Base-by-base conservation (phyloP, 2,329 filamentous ascomycete species). In the Cordyceps militaris region DNA sequence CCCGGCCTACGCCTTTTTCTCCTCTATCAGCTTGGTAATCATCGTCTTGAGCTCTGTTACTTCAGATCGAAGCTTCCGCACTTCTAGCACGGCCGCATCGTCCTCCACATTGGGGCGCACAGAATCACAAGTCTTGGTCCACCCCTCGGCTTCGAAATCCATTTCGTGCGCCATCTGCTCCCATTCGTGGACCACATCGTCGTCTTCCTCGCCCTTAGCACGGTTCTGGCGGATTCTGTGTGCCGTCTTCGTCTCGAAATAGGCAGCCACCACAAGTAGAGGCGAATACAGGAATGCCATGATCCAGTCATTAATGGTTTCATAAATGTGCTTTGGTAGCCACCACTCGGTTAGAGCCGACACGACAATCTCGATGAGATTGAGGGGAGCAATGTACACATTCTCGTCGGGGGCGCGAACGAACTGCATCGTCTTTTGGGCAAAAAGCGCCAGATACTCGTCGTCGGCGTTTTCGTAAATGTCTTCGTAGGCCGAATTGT, bases 371-470 rank as follows among this genome's bases (percentile, higher is more conserved):
- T 99, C 94, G 60, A 99, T 82, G 2, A 99, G 79, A 70, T 99
- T 99, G 73, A 99, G 89, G 0, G 94, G 94, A 0, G 94, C 86
- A 66, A 99, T 96, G 73, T 94, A 99, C 57, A 99, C 94, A 65
- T 99, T 99, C 71, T 99, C 94, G 66, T 99, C 94, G 0, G 94
- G 94, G 0, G 94, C 94, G 50, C 94, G 89, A 19, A 97, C 90
- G 66, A 97, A 99, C 66, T 96, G 91, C 81, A 97, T 90, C 0
- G 94, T 97, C 73, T 96, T 96, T 64, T 95, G 89, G 0, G 90
- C 82, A 73, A 96, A 97, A 3, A 97, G 82, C 0, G 91, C 93
- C 70, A 99, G 86, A 73, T 91, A 99, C 71, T 99, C 94, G 71
- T 99, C 94, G 63, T 91, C 88, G 4, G 94, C 91, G 67, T 99